phyloP scores from a whole-genome alignment of 176 grass and related monocot species.

The Urochloa ruziziensis region DNA sequence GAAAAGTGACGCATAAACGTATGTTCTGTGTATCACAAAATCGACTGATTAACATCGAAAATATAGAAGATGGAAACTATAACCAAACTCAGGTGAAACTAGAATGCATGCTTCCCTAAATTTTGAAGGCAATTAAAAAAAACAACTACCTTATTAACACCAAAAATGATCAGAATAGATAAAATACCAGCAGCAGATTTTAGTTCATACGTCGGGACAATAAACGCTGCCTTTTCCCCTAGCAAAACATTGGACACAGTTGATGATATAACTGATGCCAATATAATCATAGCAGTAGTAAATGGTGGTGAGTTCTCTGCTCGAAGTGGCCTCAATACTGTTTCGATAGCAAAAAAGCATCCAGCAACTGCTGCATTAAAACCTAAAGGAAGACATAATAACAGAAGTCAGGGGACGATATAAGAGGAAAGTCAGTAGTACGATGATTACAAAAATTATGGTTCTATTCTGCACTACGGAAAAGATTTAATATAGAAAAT shows the following conservation, averaged over 20 bases:
- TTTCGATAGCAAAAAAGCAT: constrained; percentile 98
- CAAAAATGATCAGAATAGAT: constrained; percentile 70
- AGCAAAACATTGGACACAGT: constrained; percentile 93
- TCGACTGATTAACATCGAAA: neutral
- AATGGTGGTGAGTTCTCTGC: constrained; percentile 98
- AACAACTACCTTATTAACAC: constrained; percentile 43
- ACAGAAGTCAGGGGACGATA: constrained; percentile 35
- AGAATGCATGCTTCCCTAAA: neutral
- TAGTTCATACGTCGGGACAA: constrained; percentile 97
- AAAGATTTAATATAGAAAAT: constrained; percentile 11
- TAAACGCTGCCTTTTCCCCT: constrained; percentile 91
- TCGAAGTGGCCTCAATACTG: constrained; percentile 90
- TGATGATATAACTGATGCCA: constrained; percentile 98
- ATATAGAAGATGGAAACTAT: neutral
- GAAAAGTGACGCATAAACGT: neutral
- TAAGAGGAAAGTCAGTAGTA: neutral
- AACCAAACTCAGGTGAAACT: neutral
- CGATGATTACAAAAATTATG: neutral
- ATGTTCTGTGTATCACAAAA: neutral
- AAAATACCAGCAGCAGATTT: constrained; percentile 99
- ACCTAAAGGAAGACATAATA: constrained; percentile 54
- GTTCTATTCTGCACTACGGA: neutral
- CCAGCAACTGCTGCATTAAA: constrained; percentile 97
- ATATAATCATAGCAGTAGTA: constrained; percentile 98
- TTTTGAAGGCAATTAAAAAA: constrained; percentile 28